phyloP scores from a whole-genome alignment of 2,329 filamentous ascomycete genomes.

The Cladophialophora chaetospira region DNA sequence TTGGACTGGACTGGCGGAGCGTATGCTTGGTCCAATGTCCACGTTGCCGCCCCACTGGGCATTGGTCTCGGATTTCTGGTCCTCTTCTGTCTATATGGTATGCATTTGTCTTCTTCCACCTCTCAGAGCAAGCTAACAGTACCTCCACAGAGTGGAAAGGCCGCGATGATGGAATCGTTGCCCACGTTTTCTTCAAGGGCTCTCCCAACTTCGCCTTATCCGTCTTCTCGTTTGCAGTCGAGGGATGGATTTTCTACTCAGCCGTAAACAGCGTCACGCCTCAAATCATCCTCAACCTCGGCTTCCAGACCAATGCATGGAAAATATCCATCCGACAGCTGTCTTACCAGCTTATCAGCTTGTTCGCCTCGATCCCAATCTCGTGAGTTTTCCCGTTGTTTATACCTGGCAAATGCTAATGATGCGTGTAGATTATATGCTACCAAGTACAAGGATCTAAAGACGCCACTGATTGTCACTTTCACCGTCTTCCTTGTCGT shows the following conservation, averaged over 20 bases:
- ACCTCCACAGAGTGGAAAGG: constrained; percentile 58
- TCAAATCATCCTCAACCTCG: constrained; percentile 53
- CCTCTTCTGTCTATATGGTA: constrained; percentile 43
- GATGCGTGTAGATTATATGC: constrained; percentile 42
- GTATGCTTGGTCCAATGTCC: constrained; percentile 45
- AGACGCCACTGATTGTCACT: constrained; percentile 50
- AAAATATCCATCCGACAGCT: constrained; percentile 53
- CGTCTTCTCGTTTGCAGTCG: constrained; percentile 59
- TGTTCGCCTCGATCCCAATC: constrained; percentile 48
- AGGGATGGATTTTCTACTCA: constrained; percentile 62
- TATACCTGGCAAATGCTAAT: constrained; percentile 1
- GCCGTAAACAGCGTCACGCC: constrained; percentile 56
- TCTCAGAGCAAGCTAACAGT: neutral
- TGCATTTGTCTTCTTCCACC: neutral
- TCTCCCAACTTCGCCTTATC: constrained; percentile 59
- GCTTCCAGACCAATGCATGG: constrained; percentile 52
- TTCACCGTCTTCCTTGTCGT: constrained; percentile 53
- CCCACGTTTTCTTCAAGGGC: constrained; percentile 57
- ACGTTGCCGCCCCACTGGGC: constrained; percentile 43
- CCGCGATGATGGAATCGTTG: constrained; percentile 55
- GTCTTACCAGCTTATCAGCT: constrained; percentile 45
- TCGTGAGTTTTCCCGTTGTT: constrained; percentile 36
- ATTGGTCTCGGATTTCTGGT: constrained; percentile 47
- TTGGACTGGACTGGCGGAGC: constrained; percentile 52
- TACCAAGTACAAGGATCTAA: constrained; percentile 53